Conservation (phyloP, 768 basidiomycete species). For the Mycena belliarum region DNA sequence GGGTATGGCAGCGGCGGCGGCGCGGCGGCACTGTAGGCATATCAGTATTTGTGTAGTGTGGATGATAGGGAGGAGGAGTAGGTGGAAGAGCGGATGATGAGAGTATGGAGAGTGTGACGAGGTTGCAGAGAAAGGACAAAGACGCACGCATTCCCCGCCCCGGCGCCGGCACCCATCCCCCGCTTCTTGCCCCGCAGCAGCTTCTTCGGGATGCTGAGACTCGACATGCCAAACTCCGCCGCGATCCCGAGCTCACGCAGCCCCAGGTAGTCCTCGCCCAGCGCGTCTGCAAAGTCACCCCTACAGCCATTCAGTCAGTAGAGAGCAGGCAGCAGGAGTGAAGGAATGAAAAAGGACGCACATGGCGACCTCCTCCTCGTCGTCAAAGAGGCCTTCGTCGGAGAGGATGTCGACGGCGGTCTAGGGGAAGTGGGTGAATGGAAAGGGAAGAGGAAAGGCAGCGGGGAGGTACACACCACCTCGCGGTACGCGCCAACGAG, state of each 20-base stretch:
- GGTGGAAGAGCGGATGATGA: no score
- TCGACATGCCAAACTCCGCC: slow-evolving; percentile 77
- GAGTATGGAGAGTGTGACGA: background rate
- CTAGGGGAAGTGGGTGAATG: slow-evolving; percentile 22
- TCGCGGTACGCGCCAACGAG: slow-evolving; percentile 82
- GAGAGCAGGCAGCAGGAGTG: no score
- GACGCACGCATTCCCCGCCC: slow-evolving; percentile 51
- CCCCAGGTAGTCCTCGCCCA: slow-evolving; percentile 94
- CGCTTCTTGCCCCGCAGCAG: slow-evolving; percentile 69
- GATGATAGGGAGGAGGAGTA: no score
- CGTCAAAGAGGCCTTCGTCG: slow-evolving; percentile 68
- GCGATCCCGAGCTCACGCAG: slow-evolving; percentile 87
- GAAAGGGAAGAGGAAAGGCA: background rate
- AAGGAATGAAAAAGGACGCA: slow-evolving; percentile 15
- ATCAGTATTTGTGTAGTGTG: no score
- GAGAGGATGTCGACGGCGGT: slow-evolving; percentile 52
- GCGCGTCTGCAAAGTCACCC: slow-evolving; percentile 83
- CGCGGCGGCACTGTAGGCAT: slow-evolving; percentile 49
- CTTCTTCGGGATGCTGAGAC: slow-evolving; percentile 74
- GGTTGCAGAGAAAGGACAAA: background rate
- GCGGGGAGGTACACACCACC: slow-evolving; percentile 49
- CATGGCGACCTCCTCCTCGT: slow-evolving; percentile 66
- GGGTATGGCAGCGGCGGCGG: slow-evolving; percentile 85
- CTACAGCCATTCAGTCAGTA: slow-evolving; percentile 34
- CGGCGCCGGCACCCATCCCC: slow-evolving; percentile 32